Base-by-base conservation (phyloP, 441 rosid genomes). In the Aquilaria agallochum region DNA sequence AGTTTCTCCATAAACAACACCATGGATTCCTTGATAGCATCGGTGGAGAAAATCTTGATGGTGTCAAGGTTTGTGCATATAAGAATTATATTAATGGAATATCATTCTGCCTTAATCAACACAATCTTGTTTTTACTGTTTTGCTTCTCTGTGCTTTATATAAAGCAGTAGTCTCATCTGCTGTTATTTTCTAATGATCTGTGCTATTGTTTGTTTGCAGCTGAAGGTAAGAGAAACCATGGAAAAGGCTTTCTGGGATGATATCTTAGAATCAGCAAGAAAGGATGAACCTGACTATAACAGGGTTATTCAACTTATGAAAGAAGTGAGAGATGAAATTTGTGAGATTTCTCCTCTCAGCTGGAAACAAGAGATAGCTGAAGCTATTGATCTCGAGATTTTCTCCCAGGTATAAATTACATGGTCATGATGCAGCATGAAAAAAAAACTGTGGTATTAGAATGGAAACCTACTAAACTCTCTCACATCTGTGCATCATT, bases 161-260 rank as follows among this genome's bases (percentile, higher is more conserved):
- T 47, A 13, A 14, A 10, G 34, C 52, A 36, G 6, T 31, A 15
- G 30, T 44, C 11, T 60, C 65, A 20, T 50, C 34, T 12, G 58
- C 55, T 36, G 54, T 57, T 11, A 53, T 42, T 7, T 53, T 15
- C 5, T 5, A 55, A 27, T 1, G 50, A 31, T 11, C 58, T 55
- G 45, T 32, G 11, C 50, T 30, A 40, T 30, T 55, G 31, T 71
- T 53, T 44, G 40, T 59, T 72, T 63, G 67, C 80, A 95, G 96
- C 86, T 58, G 32, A 82, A 74, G 79, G 74, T 92, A 67, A 85
- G 78, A 72, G 84, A 81, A 74, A 81, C 87, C 40, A 84, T 95
- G 96, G 91, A 89, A 80, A 77, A 67, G 53, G 98, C 93, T 64
- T 95, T 88, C 73, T 95, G 98, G 98, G 97, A 95, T 53, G 71